Percentiles rank a stretch among this genome's conserved stretches.
These are phyloP conservation scores for Rhizoctonia solani DNA, from an alignment of 1,284 basidiomycete species.

Conservation along the genomic window DNA sequence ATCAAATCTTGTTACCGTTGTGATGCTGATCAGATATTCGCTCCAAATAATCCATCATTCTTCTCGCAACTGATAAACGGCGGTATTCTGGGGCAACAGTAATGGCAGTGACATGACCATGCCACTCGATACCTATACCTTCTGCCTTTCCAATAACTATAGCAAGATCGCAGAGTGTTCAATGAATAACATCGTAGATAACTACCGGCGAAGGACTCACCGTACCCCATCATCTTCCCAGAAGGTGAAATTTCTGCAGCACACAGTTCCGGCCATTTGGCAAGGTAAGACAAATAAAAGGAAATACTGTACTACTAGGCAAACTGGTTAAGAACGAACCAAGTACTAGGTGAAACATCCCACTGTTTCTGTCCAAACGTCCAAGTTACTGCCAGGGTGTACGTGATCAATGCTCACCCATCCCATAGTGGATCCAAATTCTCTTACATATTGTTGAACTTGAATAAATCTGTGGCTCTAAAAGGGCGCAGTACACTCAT, in stretches of 20 bases:
- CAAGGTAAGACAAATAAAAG: slow-evolving; percentile 86
- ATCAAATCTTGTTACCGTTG: slow-evolving; percentile 48
- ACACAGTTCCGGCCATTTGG: slow-evolving; percentile 89
- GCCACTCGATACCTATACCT: slow-evolving; percentile 72
- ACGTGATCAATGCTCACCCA: neutral
- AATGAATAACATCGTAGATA: slow-evolving; percentile 6
- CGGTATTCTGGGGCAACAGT: slow-evolving; percentile 92
- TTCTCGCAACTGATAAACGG: slow-evolving; percentile 76
- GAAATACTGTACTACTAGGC: slow-evolving; percentile 78
- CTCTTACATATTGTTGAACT: slow-evolving; percentile 83
- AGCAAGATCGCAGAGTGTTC: neutral
- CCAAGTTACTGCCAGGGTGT: slow-evolving; percentile 70
- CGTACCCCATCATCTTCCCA: slow-evolving; percentile 84
- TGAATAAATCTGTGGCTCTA: slow-evolving; percentile 84
- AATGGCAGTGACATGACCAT: slow-evolving; percentile 89
- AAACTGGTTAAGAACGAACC: neutral
- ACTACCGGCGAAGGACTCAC: slow-evolving; percentile 48
- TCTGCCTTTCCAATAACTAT: slow-evolving; percentile 87
- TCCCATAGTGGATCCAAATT: neutral
- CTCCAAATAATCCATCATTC: slow-evolving; percentile 83
- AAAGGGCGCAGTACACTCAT: slow-evolving; percentile 87
- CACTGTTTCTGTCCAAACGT: slow-evolving; percentile 93
- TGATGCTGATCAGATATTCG: slow-evolving; percentile 76
- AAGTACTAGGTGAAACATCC: slow-evolving; percentile 40
- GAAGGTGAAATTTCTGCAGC: slow-evolving; percentile 76